Conservation (phyloP, 306 rosid genomes). For the Prinsepia uniflora region DNA sequence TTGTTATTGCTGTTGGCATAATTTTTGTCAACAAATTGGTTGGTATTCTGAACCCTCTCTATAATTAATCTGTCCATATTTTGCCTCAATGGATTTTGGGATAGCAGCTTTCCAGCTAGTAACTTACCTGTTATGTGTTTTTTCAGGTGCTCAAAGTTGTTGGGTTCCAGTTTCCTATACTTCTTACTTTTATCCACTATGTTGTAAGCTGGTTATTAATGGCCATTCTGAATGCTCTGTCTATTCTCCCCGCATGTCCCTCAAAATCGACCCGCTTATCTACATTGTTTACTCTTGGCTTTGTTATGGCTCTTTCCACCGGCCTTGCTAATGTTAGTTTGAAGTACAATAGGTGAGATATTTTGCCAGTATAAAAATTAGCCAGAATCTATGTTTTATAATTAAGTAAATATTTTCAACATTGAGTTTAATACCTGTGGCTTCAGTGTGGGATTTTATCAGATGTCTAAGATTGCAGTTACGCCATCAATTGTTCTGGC, state of each 20-base stretch:
- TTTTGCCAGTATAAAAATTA: neutral
- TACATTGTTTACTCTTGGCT: constrained; percentile 63
- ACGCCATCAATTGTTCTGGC: constrained; percentile 79
- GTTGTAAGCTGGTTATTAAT: constrained; percentile 74
- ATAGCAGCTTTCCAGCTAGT: constrained; percentile 25
- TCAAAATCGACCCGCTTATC: constrained; percentile 54
- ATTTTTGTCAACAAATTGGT: constrained; percentile 88
- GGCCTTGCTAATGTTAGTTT: constrained; percentile 90
- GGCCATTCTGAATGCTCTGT: constrained; percentile 61
- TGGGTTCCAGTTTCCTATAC: constrained; percentile 66
- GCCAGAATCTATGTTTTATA: constrained; percentile 9
- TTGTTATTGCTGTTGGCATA: constrained; percentile 71
- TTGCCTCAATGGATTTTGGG: constrained; percentile 12
- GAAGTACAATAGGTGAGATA: constrained; percentile 73
- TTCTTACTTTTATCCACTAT: constrained; percentile 77
- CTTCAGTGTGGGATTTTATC: constrained; percentile 87
- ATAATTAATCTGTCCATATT: neutral
- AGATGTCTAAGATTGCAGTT: constrained; percentile 91
- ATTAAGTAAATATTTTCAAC: constrained; percentile 10
- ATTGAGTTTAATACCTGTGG: constrained; percentile 31
- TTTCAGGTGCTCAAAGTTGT: constrained; percentile 77
- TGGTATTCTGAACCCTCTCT: constrained; percentile 30
- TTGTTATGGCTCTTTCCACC: constrained; percentile 80
- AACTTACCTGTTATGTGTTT: constrained; percentile 12
- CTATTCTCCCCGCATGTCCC: constrained; percentile 69